Base-by-base conservation (phyloP, 108 stramenopile genomes). In the Cyclostephanos invisitatus region DNA sequence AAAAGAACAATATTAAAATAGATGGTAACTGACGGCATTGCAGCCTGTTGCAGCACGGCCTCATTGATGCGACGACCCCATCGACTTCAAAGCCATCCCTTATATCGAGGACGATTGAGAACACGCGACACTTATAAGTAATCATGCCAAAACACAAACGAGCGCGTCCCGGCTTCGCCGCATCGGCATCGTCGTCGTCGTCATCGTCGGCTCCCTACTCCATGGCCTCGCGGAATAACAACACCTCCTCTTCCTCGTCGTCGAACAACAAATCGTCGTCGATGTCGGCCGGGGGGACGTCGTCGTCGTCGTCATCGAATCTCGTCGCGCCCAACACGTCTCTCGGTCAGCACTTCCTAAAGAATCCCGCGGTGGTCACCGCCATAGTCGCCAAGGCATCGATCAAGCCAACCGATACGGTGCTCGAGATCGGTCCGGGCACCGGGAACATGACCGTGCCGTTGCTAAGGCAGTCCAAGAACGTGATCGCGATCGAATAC, bases 401-500 rank as follows among this genome's bases (percentile, higher is more conserved):
- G 6, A 68, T 99, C 35, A 89, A 90, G 65, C 73, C 88, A 15
- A 95, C 95, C 28, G 98, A 98, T 84, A 77, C 76, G 17, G 87
- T 94, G 18, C 87, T 96, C 22, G 94, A 96, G 77, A 82, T 96
- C 59, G 93, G 94, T n/a, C 94, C 94, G 0, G 96, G 96, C 49
- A 99, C 99, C 3, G 99, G 99, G 66, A 99, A 99, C 89, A 90
- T 99, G 86, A 99, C 99, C 9, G 80, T 99, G 24, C 96, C 95
- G 24, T 78, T 99, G 9, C 72, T 99, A 55, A 84, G 96, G 73
- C 85, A 82, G 74, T 83, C 92, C 17, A 98, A 98, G 68, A 64
- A 76, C 38, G 96, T 98, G 17, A 61, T 98, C 7, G 98, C 98
- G 38, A 87, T 99, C 24, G 99, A 99, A 91, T 96, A 88, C 68